Evolutionary conservation across 1,284 basidiomycete species (phyloP), one percentile per base, ranked within the genome.

Genomic region (Ceratobasidium sp.): DNA sequence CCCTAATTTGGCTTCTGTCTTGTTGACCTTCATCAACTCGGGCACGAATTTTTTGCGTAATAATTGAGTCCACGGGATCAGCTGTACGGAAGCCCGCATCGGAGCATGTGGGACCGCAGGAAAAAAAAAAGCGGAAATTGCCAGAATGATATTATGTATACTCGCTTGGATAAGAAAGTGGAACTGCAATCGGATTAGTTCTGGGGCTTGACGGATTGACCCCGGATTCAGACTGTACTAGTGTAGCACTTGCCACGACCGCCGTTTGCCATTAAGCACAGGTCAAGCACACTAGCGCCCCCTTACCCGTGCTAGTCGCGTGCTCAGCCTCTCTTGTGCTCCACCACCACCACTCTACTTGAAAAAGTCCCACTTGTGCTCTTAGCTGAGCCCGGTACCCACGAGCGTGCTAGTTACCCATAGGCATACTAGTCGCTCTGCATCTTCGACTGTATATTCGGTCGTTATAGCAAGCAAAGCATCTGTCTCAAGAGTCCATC

Each of bases 381-480:
- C 33, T 33, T 33, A 33, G 33, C 33, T 33, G 33, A 33, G 33
- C 33, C 33, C 33, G 33, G 33, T 33, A 33, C 33, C 33, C 33
- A n/a, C 33, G 33, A 33, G 33, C 33, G 33, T 33, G 33, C 33
- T 33, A 33, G 33, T 33, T 33, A 33, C 33, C 33, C 33, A 33
- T 33, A 33, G 33, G 33, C 33, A 73, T 26, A 26, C 20, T 10
- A 7, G 13, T 73, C 70, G 70, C 70, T 73, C 70, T 73, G 70
- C 70, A 73, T 73, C 70, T 73, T 73, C 70, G 70, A 62, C 59
- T 13, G 40, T 62, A 12, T 46, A 26, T 28, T 26, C 40, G 26
- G 70, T 57, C 70, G 70, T 73, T 42, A 73, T 48, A 73, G 70
- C 57, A 73, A 73, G 70, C 70, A 73, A 62, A 38, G 69, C 48